Conservation (phyloP, 148 eudicot genomes). For the Cornus controversa region DNA sequence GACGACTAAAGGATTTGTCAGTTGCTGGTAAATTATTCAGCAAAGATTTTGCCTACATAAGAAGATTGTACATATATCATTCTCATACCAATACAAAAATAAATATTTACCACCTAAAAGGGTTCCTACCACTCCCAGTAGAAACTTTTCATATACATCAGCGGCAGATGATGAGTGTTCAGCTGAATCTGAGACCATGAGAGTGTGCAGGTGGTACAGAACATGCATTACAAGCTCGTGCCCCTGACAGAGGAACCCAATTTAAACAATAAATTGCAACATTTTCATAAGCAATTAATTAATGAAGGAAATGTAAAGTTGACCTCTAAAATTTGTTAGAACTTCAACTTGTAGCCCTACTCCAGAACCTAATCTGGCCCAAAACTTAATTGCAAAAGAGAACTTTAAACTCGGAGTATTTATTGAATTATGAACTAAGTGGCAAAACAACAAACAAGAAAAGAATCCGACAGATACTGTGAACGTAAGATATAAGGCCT, state of each 20-base stretch:
- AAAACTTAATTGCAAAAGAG: neutral
- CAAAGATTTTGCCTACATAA: constrained; percentile 71
- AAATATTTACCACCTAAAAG: constrained; percentile 12
- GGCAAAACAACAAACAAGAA: neutral
- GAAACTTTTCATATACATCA: constrained; percentile 73
- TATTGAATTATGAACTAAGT: too few relatives aligned
- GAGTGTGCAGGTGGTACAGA: constrained; percentile 65
- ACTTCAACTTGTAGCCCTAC: neutral
- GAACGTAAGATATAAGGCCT: neutral
- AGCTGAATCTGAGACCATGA: constrained; percentile 43
- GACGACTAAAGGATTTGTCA: constrained; percentile 91
- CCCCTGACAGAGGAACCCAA: constrained; percentile 52
- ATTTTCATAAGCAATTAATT: neutral
- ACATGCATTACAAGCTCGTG: constrained; percentile 97
- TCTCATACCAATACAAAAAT: neutral
- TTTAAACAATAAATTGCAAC: neutral
- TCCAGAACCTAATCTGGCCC: neutral
- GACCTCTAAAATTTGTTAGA: neutral
- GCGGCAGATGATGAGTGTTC: constrained; percentile 52
- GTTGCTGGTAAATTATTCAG: constrained; percentile 74
- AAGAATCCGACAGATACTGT: neutral
- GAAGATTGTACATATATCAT: neutral
- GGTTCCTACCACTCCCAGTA: constrained; percentile 75
- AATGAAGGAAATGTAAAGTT: neutral
- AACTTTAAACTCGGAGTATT: neutral